These are phyloP conservation scores for Pyrenophora tritici-repentis DNA, from an alignment of 2,329 filamentous ascomycete genomes.

Conservation along the genomic window DNA sequence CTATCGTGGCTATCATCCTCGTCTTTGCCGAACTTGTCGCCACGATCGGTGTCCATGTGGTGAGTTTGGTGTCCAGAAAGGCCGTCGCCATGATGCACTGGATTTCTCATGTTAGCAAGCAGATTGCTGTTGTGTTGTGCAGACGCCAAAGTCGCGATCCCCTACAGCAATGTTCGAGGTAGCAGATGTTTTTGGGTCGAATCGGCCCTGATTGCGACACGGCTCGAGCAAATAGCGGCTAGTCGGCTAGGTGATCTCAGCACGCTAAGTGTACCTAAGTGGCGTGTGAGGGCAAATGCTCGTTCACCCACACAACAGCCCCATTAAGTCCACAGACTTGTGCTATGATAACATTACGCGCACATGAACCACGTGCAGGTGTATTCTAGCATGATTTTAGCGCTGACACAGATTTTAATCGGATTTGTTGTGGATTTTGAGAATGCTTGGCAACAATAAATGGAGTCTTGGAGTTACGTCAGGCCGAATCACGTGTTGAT, in stretches of 20 bases:
- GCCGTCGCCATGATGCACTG: constrained; percentile 10
- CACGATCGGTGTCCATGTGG: constrained; percentile 5
- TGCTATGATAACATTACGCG: constrained; percentile 7
- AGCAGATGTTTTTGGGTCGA: constrained; percentile 8
- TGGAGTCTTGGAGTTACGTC: constrained; percentile 15
- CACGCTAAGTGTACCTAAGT: constrained; percentile 7
- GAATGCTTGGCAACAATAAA: constrained; percentile 2
- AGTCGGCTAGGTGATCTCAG: not conserved
- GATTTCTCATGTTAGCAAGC: constrained; percentile 13
- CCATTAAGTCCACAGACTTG: not conserved
- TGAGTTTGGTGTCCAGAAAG: not conserved
- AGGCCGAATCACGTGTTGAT: not conserved
- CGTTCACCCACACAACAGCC: constrained; percentile 1
- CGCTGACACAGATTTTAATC: constrained; percentile 19
- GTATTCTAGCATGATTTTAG: not conserved
- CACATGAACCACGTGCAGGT: not conserved
- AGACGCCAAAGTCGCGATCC: not conserved
- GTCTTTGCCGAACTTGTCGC: constrained; percentile 13
- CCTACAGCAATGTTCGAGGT: not conserved
- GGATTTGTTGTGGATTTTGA: not conserved
- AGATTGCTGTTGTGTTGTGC: too few species aligned
- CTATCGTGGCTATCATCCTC: constrained; percentile 4
- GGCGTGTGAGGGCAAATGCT: constrained; percentile 6
- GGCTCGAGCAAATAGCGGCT: not conserved
- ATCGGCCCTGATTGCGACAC: constrained; percentile 9